phyloP scores from a whole-genome alignment of 148 eudicot genomes.

The Fagopyrum homotropicum region DNA sequence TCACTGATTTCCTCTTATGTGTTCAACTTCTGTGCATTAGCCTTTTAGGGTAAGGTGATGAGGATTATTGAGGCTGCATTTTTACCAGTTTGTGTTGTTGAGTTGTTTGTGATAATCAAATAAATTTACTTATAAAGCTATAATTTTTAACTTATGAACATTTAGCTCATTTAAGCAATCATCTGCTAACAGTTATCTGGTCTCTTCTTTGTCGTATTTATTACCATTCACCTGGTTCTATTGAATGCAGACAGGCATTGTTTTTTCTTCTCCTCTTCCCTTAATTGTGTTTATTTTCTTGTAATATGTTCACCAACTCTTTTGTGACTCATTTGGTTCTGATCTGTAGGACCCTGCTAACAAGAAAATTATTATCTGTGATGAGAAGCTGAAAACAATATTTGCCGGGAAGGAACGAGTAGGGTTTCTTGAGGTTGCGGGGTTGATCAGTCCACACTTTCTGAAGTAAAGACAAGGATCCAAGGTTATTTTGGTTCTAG shows the following conservation, averaged over 20 bases:
- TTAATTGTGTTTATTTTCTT: neutral
- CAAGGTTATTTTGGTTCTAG: neutral
- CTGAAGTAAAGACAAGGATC: constrained; percentile 16
- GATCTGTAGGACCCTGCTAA: constrained; percentile 46
- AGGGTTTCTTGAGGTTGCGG: constrained; percentile 41
- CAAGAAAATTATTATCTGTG: constrained; percentile 51
- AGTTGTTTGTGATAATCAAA: neutral
- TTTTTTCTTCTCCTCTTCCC: neutral
- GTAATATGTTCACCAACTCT: neutral
- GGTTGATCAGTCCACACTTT: constrained; percentile 43
- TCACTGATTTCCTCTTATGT: neutral
- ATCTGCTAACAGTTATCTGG: neutral
- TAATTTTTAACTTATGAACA: neutral
- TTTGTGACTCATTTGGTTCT: neutral
- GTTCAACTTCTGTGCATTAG: neutral
- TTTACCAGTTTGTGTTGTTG: neutral
- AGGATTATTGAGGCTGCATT: neutral
- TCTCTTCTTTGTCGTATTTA: too few relatives aligned
- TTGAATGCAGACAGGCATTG: neutral
- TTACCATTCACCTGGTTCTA: too few relatives aligned
- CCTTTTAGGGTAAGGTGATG: neutral
- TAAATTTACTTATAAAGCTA: neutral
- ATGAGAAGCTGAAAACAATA: constrained; percentile 52
- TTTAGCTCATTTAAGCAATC: neutral
- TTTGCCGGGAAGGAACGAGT: constrained; percentile 56